These are phyloP conservation scores for Candolleomyces efflorescens DNA, from an alignment of 768 basidiomycete species.

Conservation along the genomic window DNA sequence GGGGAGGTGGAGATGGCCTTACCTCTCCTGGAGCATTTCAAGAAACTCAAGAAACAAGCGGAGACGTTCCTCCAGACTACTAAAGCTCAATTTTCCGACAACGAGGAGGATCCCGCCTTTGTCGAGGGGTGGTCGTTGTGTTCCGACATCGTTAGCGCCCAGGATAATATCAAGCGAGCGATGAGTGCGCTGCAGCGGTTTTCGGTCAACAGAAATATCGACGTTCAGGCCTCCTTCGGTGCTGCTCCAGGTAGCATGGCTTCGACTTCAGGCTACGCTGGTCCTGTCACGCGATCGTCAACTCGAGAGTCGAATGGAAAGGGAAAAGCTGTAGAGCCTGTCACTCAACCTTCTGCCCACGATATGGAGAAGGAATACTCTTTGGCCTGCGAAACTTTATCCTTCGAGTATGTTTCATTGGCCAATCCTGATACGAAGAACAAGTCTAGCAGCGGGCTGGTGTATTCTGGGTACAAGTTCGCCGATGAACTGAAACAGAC, in stretches of 20 bases:
- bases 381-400: constrained; percentile 41
- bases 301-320: constrained; percentile 20
- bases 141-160: constrained; percentile 48
- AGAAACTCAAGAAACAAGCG: constrained; percentile 48
- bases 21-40: constrained; percentile 47
- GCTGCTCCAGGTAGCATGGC: background rate
- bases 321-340: constrained; percentile 22
- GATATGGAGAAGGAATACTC: constrained; percentile 38
- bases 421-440: constrained; percentile 1
- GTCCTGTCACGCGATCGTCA: background rate
- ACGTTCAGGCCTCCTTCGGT: constrained; percentile 8
- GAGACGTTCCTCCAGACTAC: constrained; percentile 47
- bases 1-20: constrained; percentile 29
- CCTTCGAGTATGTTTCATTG: constrained; percentile 42
- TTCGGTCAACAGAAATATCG: constrained; percentile 10
- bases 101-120: constrained; percentile 29
- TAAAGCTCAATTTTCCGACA: constrained; percentile 32
- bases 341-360: constrained; percentile 11
- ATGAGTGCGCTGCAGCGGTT: constrained; percentile 31
- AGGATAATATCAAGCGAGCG: constrained; percentile 45
- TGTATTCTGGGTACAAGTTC: constrained; percentile 32
- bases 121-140: constrained; percentile 43
- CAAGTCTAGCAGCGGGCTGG: constrained; percentile 18
- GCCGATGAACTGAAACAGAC: constrained; percentile 25
- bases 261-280: background rate